A percentile compares a stretch with the other conserved stretches of the same genome.
These are phyloP conservation scores for Takashimella tepidaria DNA, from an alignment of 1,284 basidiomycete genomes.

Conservation along the genomic window DNA sequence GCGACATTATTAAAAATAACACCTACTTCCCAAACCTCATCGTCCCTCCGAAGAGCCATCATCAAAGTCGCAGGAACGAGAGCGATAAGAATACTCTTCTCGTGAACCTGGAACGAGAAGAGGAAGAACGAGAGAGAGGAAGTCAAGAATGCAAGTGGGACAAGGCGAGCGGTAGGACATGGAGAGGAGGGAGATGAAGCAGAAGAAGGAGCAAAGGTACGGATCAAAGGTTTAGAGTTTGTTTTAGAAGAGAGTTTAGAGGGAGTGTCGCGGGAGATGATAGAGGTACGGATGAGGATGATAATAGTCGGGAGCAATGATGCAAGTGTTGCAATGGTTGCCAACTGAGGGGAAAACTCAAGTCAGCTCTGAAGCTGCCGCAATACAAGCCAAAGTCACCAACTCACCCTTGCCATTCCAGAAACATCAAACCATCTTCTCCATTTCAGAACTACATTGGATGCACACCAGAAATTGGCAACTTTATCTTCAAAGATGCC, in stretches of 20 bases:
- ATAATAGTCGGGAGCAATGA: slow-evolving; percentile 38
- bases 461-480: slow-evolving; percentile 90
- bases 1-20: slow-evolving; percentile 79
- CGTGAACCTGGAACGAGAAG: slow-evolving; percentile 93
- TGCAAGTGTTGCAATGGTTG: slow-evolving; percentile 39
- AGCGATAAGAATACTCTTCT: slow-evolving; percentile 86
- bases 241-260: background rate
- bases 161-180: slow-evolving; percentile 14
- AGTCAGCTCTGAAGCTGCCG: too few relatives aligned
- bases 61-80: slow-evolving; percentile 76
- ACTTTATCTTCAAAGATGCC: slow-evolving; percentile 96
- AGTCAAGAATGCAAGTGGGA: slow-evolving; percentile 36
- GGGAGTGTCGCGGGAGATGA: background rate
- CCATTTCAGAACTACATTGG: slow-evolving; percentile 85
- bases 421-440: slow-evolving; percentile 37
- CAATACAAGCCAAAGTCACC: background rate
- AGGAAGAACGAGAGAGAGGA: slow-evolving; percentile 76
- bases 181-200: slow-evolving; percentile 1
- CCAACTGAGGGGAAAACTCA: slow-evolving; percentile 42
- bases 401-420: slow-evolving; percentile 21
- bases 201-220: too few relatives aligned
- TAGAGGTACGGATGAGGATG: slow-evolving; percentile 7
- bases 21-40: slow-evolving; percentile 65
- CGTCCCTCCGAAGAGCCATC: slow-evolving; percentile 55
- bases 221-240: background rate